These are phyloP conservation scores for Noccaea bulbosa DNA, from an alignment of 345 rosid genomes.

Conservation along the genomic window DNA sequence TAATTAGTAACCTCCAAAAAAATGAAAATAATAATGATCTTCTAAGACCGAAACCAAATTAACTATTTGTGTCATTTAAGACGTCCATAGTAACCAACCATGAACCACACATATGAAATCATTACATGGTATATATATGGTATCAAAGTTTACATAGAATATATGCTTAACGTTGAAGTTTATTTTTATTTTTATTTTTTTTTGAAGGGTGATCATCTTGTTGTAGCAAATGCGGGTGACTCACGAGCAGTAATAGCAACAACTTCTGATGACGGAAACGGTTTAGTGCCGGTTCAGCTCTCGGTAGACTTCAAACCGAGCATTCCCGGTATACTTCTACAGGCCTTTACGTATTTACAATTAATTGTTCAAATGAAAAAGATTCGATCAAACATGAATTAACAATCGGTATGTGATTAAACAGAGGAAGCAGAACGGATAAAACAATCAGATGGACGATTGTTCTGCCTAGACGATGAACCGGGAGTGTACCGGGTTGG, in stretches of 20 bases:
- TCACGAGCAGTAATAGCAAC: slow-evolving; percentile 82
- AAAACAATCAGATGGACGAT: slow-evolving; percentile 62
- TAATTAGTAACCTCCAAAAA: no score
- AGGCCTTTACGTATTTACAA: background rate
- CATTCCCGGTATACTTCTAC: slow-evolving; percentile 59
- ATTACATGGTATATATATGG: no score
- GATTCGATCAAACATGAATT: background rate
- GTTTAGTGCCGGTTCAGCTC: slow-evolving; percentile 76
- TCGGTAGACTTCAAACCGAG: slow-evolving; percentile 86
- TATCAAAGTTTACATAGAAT: no score
- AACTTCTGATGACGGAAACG: slow-evolving; percentile 52
- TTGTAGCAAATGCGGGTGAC: slow-evolving; percentile 80
- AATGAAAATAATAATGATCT: no score
- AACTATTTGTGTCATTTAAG: no score
- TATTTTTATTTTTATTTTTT: background rate
- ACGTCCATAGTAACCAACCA: no score
- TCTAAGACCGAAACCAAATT: no score
- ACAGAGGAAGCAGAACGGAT: slow-evolving; percentile 90
- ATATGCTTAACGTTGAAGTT: no score
- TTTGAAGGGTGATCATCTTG: slow-evolving; percentile 52
- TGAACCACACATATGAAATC: no score
- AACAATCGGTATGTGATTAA: slow-evolving; percentile 25
- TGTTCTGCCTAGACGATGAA: slow-evolving; percentile 72
- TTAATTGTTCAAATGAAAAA: background rate
- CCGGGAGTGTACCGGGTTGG: slow-evolving; percentile 82